Evolutionary conservation across 2,329 filamentous ascomycete species (phyloP).

Genomic region (Helicocarpus griseus): DNA sequence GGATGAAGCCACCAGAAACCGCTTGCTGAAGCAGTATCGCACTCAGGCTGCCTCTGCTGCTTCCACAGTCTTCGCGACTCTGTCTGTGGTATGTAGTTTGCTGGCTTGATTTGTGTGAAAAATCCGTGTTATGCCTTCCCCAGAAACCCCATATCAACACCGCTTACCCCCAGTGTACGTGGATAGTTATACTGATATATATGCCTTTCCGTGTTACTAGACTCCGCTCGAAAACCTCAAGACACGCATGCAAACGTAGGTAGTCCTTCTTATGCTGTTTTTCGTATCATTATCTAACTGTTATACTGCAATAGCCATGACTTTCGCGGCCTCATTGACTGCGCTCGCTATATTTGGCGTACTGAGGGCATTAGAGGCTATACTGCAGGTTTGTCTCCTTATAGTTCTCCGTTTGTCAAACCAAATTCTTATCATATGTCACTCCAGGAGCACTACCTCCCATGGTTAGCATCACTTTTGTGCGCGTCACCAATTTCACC

Average conservation of each 20-base stretch:
- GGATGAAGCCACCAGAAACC: conserved; percentile 33
- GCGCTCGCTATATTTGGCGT: conserved; percentile 36
- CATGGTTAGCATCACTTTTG: conserved; percentile 35
- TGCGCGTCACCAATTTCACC: conserved; percentile 38
- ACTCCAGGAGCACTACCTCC: conserved; percentile 34
- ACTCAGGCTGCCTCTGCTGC: conserved; percentile 37
- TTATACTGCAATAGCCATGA: conserved; percentile 26
- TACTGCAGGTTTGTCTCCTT: conserved; percentile 32
- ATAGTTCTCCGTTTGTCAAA: neutral
- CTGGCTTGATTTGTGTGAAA: conserved; percentile 11
- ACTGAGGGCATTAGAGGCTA: conserved; percentile 39
- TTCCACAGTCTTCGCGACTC: conserved; percentile 35
- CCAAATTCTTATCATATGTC: neutral
- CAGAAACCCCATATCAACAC: too few relatives aligned
- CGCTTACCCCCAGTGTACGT: too few relatives aligned
- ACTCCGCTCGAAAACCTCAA: conserved; percentile 41
- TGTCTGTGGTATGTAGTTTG: conserved; percentile 39
- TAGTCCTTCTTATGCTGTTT: conserved; percentile 1
- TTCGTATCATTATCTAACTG: neutral
- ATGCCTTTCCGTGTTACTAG: conserved; percentile 16
- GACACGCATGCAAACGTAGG: conserved; percentile 42
- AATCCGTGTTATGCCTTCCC: conserved; percentile 7
- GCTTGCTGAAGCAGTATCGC: conserved; percentile 36
- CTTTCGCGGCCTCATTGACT: conserved; percentile 34
- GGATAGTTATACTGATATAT: too few relatives aligned